These are phyloP conservation scores for Verticillium tricorpus DNA, from an alignment of 2,329 filamentous ascomycete species.

Conservation along the genomic window DNA sequence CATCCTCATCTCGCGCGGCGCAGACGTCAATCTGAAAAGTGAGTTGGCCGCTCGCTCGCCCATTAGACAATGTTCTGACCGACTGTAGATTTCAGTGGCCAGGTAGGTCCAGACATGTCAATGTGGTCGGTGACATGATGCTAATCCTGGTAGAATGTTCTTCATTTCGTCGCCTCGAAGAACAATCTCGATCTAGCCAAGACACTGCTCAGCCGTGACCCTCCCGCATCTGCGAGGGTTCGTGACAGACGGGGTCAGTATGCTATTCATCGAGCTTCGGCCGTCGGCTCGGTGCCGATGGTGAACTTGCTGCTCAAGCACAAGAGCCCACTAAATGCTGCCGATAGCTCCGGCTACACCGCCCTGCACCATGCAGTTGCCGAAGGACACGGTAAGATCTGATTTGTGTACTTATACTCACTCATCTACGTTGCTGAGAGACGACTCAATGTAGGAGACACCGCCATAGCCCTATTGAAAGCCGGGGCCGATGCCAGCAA, in stretches of 20 bases:
- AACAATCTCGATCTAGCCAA: slow-evolving; percentile 77
- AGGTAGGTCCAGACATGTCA: slow-evolving; percentile 35
- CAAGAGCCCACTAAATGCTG: slow-evolving; percentile 75
- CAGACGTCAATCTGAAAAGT: slow-evolving; percentile 72
- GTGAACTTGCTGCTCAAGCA: slow-evolving; percentile 73
- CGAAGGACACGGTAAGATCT: slow-evolving; percentile 60
- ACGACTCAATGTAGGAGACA: slow-evolving; percentile 52
- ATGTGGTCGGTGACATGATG: not conserved
- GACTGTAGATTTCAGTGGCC: slow-evolving; percentile 56
- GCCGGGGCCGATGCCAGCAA: slow-evolving; percentile 79
- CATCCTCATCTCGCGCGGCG: slow-evolving; percentile 63
- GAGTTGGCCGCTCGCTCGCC: slow-evolving; percentile 12
- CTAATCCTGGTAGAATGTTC: slow-evolving; percentile 58
- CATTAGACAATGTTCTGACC: not conserved
- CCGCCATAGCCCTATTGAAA: slow-evolving; percentile 76
- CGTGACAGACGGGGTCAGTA: slow-evolving; percentile 88
- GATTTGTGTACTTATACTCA: not conserved
- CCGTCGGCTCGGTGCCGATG: slow-evolving; percentile 84
- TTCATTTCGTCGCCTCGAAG: slow-evolving; percentile 92
- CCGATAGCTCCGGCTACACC: slow-evolving; percentile 78
- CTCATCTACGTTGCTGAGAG: not conserved
- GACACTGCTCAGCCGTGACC: slow-evolving; percentile 67
- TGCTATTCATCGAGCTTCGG: slow-evolving; percentile 85
- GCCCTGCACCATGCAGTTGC: slow-evolving; percentile 84
- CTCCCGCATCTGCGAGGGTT: slow-evolving; percentile 68